phyloP scores from a whole-genome alignment of 1,139 yeast genomes.

The Saccharomyces hybrid region DNA sequence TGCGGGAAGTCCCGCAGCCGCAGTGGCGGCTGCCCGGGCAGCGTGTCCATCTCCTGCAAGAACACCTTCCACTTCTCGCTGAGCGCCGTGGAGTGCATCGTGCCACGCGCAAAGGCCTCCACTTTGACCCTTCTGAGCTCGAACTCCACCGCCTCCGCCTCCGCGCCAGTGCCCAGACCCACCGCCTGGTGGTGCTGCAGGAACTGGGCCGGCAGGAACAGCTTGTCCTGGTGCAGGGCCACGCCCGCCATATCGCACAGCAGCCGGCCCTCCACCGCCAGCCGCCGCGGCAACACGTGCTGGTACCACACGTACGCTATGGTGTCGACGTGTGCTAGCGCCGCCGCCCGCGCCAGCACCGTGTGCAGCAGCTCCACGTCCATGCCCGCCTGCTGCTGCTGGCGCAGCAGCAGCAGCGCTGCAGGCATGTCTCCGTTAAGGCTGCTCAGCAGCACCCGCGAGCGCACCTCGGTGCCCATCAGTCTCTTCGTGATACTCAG shows the following conservation, averaged over 20 bases:
- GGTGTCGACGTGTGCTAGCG: conserved; percentile 24
- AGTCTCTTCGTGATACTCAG: not conserved
- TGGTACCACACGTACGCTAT: conserved; percentile 27
- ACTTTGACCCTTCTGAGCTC: conserved; percentile 22
- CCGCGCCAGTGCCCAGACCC: conserved; percentile 5
- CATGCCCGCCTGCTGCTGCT: not conserved
- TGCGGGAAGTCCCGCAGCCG: conserved; percentile 27
- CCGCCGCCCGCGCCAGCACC: conserved; percentile 4
- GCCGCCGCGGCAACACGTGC: conserved; percentile 19
- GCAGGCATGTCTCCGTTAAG: not conserved
- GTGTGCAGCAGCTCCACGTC: not conserved
- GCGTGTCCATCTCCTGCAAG: conserved; percentile 25
- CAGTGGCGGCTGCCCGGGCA: conserved; percentile 10
- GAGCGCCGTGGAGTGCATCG: conserved; percentile 15
- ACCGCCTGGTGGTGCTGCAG: conserved; percentile 17
- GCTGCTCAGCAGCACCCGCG: not conserved
- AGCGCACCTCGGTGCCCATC: not conserved
- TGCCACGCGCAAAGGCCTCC: conserved; percentile 27
- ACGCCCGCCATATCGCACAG: conserved; percentile 24
- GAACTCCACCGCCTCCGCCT: conserved; percentile 13
- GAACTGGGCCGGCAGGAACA: conserved; percentile 20
- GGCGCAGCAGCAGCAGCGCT: not conserved
- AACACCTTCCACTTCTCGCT: conserved; percentile 30
- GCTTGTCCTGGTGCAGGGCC: conserved; percentile 18
- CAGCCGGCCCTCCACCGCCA: conserved; percentile 20